Base-by-base conservation (phyloP, 352 stramenopile genomes). In the Phytopythium boreale region DNA sequence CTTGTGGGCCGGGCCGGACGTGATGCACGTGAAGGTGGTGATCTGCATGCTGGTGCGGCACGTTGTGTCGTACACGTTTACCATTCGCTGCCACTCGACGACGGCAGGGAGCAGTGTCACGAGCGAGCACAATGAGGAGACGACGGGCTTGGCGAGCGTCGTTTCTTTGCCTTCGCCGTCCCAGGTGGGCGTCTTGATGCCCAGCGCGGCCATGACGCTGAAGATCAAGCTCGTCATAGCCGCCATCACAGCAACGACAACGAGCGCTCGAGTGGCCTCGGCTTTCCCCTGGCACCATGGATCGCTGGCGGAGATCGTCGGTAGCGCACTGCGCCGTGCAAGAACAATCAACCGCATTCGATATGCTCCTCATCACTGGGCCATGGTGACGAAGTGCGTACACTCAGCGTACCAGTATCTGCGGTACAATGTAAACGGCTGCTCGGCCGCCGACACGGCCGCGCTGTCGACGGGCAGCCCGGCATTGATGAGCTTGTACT, bases 401-500 rank as follows among this genome's bases (percentile, higher is more conserved):
- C 31, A n/a, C 8, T 10, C 20, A n/a, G 19, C 24, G 20, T 62
- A 87, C 78, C 78, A 89, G 57, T 74, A 89, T 46, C 26, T 59
- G 8, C 60, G 76, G 64, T 74, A 82, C 27, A 62, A 39, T 24
- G 72, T 70, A 49, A 76, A 63, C 29, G 70, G 29, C 29, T 76
- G 58, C 11, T 64, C 59, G 9, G 43, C 53, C 19, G 62, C 66
- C 0, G 62, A 64, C 24, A 78, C 70, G 24, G 80, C 63, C 49
- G 50, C 61, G 63, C 64, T 77, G 14, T 80, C 64, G 24, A 83
- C 61, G 9, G 69, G 62, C 1, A 89, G 57, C 15, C 83, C 83
- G 14, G 83, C 83, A 59, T 92, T 90, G 62, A 90, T 88, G 61
- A 94, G 79, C 66, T 94, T 94, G 79, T 91, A 90, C 56, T 87